phyloP scores from a whole-genome alignment of 495 filamentous ascomycete species.

The Penicillium longicatenatum region DNA sequence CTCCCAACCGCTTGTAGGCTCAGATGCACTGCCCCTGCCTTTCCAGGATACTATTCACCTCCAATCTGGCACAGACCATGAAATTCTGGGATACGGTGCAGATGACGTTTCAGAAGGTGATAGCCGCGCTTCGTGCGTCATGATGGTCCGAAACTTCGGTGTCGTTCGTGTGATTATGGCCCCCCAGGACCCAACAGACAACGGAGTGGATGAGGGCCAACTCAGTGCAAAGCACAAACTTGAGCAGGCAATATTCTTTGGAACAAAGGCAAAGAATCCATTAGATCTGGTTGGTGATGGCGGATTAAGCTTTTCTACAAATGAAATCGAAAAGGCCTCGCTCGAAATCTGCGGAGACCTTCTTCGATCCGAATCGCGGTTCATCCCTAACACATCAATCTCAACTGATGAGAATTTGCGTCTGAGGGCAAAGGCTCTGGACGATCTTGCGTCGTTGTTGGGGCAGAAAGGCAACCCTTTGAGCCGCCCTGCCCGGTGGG shows the following conservation, averaged over 20 bases:
- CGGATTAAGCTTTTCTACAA: constrained; percentile 60
- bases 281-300: constrained; percentile 71
- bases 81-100: constrained; percentile 46
- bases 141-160: constrained; percentile 79
- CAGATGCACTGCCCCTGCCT: constrained; percentile 51
- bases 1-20: constrained; percentile 68
- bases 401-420: constrained; percentile 81
- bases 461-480: constrained; percentile 56
- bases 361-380: constrained; percentile 69
- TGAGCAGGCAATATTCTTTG: constrained; percentile 93
- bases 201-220: constrained; percentile 33
- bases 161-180: constrained; percentile 65
- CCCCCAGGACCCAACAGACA: constrained; percentile 30
- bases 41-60: constrained; percentile 89
- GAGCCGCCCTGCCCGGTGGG: constrained; percentile 68
- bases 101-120: constrained; percentile 40
- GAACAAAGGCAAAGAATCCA: constrained; percentile 74
- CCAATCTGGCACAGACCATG: constrained; percentile 58
- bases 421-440: constrained; percentile 66
- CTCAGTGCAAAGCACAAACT: constrained; percentile 84
- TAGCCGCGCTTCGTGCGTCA: constrained; percentile 62
- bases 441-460: constrained; percentile 69
- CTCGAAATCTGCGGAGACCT: constrained; percentile 79
- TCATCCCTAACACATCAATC: constrained; percentile 67
- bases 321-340: constrained; percentile 78